These are phyloP conservation scores for Phaffia australis DNA, from an alignment of 768 basidiomycete species.

Conservation along the genomic window DNA sequence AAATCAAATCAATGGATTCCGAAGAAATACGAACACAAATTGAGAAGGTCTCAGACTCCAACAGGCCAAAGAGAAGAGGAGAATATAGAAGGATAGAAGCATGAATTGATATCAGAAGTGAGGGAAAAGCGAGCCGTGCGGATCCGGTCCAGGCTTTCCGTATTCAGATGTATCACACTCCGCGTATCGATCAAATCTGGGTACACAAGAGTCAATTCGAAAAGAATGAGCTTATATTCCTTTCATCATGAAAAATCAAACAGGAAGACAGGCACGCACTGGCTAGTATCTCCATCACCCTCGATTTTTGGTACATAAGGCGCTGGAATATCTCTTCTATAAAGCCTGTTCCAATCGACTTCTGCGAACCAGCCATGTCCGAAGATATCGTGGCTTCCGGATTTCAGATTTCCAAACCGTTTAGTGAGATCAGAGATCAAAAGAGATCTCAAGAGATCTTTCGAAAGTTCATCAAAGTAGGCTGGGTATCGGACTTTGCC, in stretches of 20 bases:
- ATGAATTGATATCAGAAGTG: no score
- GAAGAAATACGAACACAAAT: no score
- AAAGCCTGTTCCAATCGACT: constrained; percentile 78
- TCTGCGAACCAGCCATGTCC: constrained; percentile 58
- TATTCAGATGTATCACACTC: constrained; percentile 42
- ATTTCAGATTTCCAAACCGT: constrained; percentile 39
- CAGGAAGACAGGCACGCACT: constrained; percentile 34
- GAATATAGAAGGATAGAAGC: no score
- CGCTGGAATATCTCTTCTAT: constrained; percentile 75
- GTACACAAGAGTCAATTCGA: neutral
- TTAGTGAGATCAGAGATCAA: constrained; percentile 39
- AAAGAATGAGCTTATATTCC: neutral
- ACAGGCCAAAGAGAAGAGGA: no score
- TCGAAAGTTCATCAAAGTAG: constrained; percentile 39
- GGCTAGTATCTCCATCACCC: constrained; percentile 88
- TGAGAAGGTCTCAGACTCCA: no score
- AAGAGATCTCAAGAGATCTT: constrained; percentile 40
- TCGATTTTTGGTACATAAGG: constrained; percentile 87
- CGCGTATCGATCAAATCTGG: constrained; percentile 42
- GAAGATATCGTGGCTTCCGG: constrained; percentile 38
- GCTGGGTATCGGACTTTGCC: constrained; percentile 41
- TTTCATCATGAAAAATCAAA: neutral
- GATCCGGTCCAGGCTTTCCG: constrained; percentile 39
- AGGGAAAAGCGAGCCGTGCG: constrained; percentile 57
- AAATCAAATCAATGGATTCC: no score